phyloP scores from a whole-genome alignment of 164 flowering plant genomes.

The Macadamia integrifolia region DNA sequence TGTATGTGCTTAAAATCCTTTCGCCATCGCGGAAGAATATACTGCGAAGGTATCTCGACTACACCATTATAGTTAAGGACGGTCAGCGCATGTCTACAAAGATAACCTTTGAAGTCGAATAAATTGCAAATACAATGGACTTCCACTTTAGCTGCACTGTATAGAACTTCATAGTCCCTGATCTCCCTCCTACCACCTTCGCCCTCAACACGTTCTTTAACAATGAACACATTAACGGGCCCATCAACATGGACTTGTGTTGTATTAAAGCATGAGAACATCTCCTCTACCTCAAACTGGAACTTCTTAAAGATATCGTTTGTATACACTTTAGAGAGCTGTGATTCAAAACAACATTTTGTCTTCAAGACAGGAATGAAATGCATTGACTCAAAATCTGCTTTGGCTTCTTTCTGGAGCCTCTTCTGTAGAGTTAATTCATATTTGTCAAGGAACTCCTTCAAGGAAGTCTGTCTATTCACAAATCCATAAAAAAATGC shows the following conservation, averaged over 20 bases:
- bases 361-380: conserved; percentile 34
- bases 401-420: conserved; percentile 35
- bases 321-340: conserved; percentile 49
- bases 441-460: conserved; percentile 34
- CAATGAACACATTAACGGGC: conserved; percentile 26
- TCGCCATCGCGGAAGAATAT: background rate
- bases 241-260: conserved; percentile 38
- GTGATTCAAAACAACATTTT: conserved; percentile 40
- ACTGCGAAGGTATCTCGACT: background rate
- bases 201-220: background rate
- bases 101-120: background rate
- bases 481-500: conserved; percentile 31
- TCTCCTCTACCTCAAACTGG: conserved; percentile 47
- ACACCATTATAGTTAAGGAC: background rate
- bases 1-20: conserved; percentile 11
- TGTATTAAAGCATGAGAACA: conserved; percentile 40
- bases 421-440: conserved; percentile 27
- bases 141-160: background rate
- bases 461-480: conserved; percentile 29
- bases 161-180: background rate
- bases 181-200: background rate
- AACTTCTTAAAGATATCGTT: conserved; percentile 45
- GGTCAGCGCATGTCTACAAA: background rate
- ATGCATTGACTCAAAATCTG: conserved; percentile 42
- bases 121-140: background rate